Evolutionary conservation across 192 early-diverging fungal genomes (phyloP).

Genomic region (Umbelopsis sp.): DNA sequence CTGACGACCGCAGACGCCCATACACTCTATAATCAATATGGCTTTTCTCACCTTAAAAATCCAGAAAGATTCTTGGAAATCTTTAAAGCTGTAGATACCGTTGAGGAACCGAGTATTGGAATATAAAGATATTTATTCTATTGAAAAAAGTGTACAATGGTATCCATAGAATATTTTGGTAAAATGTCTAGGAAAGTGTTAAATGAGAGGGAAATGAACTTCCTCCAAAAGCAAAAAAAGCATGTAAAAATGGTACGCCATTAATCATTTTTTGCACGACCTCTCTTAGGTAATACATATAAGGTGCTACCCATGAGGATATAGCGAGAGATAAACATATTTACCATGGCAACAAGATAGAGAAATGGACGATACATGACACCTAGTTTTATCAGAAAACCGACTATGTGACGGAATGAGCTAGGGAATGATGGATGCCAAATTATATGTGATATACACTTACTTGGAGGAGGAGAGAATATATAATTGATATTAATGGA

Average conservation of each 20-base stretch:
- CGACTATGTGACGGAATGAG: constrained; percentile 5
- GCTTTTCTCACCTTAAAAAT: neutral
- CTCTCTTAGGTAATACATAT: constrained; percentile 17
- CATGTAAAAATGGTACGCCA: too few relatives aligned
- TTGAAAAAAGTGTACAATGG: neutral
- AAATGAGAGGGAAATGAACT: too few relatives aligned
- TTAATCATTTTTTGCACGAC: neutral
- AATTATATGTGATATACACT: constrained; percentile 3
- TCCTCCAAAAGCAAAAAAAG: too few relatives aligned
- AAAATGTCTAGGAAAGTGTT: too few relatives aligned
- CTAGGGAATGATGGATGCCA: neutral
- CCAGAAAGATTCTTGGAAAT: neutral
- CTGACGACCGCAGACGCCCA: neutral
- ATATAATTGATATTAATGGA: constrained; percentile 56
- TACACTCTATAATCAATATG: neutral
- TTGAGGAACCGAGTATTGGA: neutral
- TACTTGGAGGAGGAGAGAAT: constrained; percentile 55
- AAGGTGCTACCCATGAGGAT: constrained; percentile 17
- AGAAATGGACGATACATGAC: constrained; percentile 23
- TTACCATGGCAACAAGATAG: constrained; percentile 26
- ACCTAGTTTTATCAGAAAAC: constrained; percentile 26
- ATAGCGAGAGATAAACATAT: constrained; percentile 34
- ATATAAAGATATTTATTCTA: neutral
- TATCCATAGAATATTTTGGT: neutral
- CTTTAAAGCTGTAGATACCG: neutral